Base-by-base conservation (phyloP, 148 eudicot genomes). In the Rhododendron griersonianum region DNA sequence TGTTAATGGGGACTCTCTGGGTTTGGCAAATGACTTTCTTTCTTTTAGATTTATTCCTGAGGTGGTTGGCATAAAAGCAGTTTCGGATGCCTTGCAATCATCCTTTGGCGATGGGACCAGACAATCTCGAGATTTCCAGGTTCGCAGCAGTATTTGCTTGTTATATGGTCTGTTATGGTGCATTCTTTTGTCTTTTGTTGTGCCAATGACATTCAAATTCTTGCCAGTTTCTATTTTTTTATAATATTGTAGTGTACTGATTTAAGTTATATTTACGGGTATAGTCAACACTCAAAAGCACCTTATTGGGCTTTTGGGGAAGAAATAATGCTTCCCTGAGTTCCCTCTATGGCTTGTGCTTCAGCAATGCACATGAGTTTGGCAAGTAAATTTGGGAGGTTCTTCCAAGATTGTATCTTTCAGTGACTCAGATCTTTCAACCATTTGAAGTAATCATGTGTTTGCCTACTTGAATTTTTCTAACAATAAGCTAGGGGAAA, bases 91-190 rank as follows among this genome's bases (percentile, higher is more conserved):
- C 86, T 86, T 97, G 88, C 89, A 83, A 87, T 86, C 93, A 90
- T 94, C 99, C 83, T 97, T 97, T 87, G 98, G 96, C 77, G 95
- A 97, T 87, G 96, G 95, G 85, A 91, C 91, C 35, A 91, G 95
- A 82, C 94, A 93, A 90, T 95, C 95, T 55, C 93, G 89, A 87
- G 99, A 97, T 91, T 97, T 97, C 88, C 98, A 97, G 99, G 99
- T 97, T 47, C 53, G 74, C 45, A 67, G 44, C 76, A 71, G 44
- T 80, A 16, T 28, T 85, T 88, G 86, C 13, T 30, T 81, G 21
- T 59, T 55, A 19, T 5, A 21, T 81, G n/a, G 33, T 53, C 18
- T 15, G 14, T 33, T 18, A 55, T 86, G 86, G 73, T 80, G 10
- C n/a, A 39, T 77, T 57, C n/a, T 84, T 69, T 75, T 16, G 25